A percentile compares a stretch with the other conserved stretches of the same genome.
Evolutionary conservation across 257 asterid genomes (phyloP).

Genomic region (Gentiana straminea): DNA sequence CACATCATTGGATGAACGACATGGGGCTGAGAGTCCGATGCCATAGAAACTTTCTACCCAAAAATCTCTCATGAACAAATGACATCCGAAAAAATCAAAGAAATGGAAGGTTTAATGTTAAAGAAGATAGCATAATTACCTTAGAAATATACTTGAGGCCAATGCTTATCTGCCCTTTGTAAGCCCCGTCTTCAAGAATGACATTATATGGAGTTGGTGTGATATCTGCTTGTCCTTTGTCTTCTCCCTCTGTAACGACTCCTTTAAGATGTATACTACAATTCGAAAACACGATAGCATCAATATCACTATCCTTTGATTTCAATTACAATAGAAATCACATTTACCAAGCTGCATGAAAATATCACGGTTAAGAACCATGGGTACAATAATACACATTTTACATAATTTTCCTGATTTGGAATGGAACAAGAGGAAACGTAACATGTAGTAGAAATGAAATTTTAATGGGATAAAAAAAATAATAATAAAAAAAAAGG

Average conservation of each 20-base stretch:
- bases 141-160: conserved; percentile 45
- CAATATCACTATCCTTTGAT: neutral
- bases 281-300: neutral
- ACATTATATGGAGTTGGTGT: conserved; percentile 55
- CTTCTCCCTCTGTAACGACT: conserved; percentile 44
- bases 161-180: conserved; percentile 49
- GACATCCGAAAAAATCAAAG: too few relatives aligned
- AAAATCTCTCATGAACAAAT: too few relatives aligned
- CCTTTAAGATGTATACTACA: conserved; percentile 62
- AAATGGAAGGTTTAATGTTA: neutral
- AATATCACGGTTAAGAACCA: too few relatives aligned
- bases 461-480: neutral
- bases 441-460: neutral
- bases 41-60: too few relatives aligned
- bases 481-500: too few relatives aligned
- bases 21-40: too few relatives aligned
- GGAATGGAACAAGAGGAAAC: too few relatives aligned
- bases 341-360: too few relatives aligned
- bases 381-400: too few relatives aligned
- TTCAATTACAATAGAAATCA: too few relatives aligned
- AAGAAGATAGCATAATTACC: conserved; percentile 16
- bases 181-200: conserved; percentile 60
- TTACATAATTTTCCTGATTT: too few relatives aligned
- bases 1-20: too few relatives aligned
- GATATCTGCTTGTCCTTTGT: conserved; percentile 33